Base-by-base conservation (phyloP, 345 rosid genomes). In the Alliaria petiolata region DNA sequence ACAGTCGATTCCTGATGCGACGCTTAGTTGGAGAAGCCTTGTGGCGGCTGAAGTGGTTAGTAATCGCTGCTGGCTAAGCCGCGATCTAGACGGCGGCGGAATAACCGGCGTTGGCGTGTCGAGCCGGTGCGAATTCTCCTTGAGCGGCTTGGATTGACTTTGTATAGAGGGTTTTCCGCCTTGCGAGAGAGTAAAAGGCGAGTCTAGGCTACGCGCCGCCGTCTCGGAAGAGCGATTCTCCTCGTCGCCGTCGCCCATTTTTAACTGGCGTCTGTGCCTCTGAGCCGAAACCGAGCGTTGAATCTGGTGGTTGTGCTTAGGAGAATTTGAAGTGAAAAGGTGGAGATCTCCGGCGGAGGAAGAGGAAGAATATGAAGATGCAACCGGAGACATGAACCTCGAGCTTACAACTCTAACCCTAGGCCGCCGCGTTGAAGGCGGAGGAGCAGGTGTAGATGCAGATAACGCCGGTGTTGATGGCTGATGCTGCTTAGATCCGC, bases 371-470 rank as follows among this genome's bases (percentile, higher is more conserved):
- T 81, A 80, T 17, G 81, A 63, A 1, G 79, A 75, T 11, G 87
- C 53, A 13, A 71, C 67, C 1, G 92, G 88, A 65, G 96, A 81
- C 96, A 90, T 87, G 77, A 84, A 90, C 62, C 93, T 77, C 14
- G 93, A 90, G 15, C 89, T 84, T 9, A 87, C 91, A 69, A 86
- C 91, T 71, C 96, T 83, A 2, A 89, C 96, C 69, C 93, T 79
- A 0, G 87, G 96, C 54, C 96, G 77, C 39, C 96, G 77, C 4
- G 75, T 83, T 20, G 82, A 69, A 25, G 83, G 81, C 6, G 79
- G 85, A 0, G 80, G 83, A 47, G 76, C 56, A 13, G 74, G 67
- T 9, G 55, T 50, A 2, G 44, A 52, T 4, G 16, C 30, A 4
- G 73, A 25, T 28, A 8, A 4, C 6, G 75, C 53, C 15, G 46